A percentile compares a stretch with the other conserved stretches of the same genome.
These are phyloP conservation scores for Pisolithus tinctorius DNA, from an alignment of 768 basidiomycete genomes.

Conservation along the genomic window DNA sequence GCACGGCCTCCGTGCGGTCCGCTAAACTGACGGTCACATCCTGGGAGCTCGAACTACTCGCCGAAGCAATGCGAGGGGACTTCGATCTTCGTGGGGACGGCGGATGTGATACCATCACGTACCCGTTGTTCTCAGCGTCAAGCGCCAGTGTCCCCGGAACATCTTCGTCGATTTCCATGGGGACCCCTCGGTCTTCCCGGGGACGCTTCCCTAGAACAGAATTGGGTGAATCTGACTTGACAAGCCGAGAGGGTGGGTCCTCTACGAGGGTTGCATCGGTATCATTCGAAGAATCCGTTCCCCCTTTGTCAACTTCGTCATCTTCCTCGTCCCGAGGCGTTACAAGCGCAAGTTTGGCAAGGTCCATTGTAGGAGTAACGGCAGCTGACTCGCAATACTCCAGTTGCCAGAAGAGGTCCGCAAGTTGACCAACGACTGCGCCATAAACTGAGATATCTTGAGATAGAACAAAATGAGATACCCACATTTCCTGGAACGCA, in stretches of 20 bases:
- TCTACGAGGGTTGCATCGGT: constrained; percentile 87
- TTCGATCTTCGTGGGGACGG: constrained; percentile 31
- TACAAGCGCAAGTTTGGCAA: constrained; percentile 87
- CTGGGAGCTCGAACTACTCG: constrained; percentile 25
- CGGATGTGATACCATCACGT: constrained; percentile 34
- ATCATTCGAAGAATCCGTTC: constrained; percentile 78
- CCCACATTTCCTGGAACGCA: constrained; percentile 80
- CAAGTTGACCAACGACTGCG: constrained; percentile 74
- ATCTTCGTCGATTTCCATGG: constrained; percentile 51
- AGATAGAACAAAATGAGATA: constrained; percentile 7
- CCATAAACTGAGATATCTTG: neutral
- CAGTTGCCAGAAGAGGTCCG: constrained; percentile 70
- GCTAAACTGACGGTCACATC: constrained; percentile 23
- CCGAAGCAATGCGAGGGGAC: constrained; percentile 25
- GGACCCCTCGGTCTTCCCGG: constrained; percentile 37
- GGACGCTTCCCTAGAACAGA: constrained; percentile 68
- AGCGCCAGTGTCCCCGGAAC: constrained; percentile 23
- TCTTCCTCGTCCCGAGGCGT: constrained; percentile 89
- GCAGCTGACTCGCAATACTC: constrained; percentile 58
- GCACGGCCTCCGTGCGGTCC: constrained; percentile 22
- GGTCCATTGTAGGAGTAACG: constrained; percentile 77
- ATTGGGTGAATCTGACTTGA: constrained; percentile 28
- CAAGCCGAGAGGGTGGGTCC: constrained; percentile 40
- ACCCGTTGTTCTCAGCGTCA: constrained; percentile 37
- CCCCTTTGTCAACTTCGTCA: constrained; percentile 64